Evolutionary conservation across 2,329 filamentous ascomycete species (phyloP).

Genomic region (Uncinocarpus reesii): DNA sequence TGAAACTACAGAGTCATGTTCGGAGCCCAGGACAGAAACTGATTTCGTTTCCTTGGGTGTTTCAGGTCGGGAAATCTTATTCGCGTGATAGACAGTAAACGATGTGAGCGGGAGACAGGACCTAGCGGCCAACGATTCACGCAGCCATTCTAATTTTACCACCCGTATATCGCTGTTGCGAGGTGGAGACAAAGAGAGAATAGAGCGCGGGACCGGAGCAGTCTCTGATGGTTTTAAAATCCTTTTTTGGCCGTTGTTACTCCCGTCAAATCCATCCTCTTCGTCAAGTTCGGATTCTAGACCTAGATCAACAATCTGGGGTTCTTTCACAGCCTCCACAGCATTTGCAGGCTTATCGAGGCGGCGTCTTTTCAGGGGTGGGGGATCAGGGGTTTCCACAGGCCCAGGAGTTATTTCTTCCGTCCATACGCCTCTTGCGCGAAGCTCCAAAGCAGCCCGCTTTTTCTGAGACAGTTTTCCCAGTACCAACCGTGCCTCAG

Average conservation of each 20-base stretch:
- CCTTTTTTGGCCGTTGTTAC: not conserved
- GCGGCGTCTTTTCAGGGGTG: constrained; percentile 24
- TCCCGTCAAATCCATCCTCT: constrained; percentile 15
- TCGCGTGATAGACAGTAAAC: constrained; percentile 45
- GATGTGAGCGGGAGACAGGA: constrained; percentile 37
- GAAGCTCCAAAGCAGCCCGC: constrained; percentile 67
- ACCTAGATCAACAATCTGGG: constrained; percentile 24
- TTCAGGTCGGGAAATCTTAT: constrained; percentile 13
- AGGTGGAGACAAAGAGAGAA: not conserved
- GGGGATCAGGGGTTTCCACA: constrained; percentile 13
- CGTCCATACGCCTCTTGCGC: constrained; percentile 51
- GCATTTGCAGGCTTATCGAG: constrained; percentile 10
- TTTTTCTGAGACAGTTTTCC: constrained; percentile 60
- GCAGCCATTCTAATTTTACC: constrained; percentile 46
- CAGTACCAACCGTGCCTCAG: constrained; percentile 62
- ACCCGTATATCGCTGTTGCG: constrained; percentile 31
- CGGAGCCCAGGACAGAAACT: constrained; percentile 11
- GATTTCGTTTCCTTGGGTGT: constrained; percentile 6
- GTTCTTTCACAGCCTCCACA: not conserved
- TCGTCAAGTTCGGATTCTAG: constrained; percentile 26
- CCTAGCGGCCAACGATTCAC: constrained; percentile 37
- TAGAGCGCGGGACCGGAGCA: not conserved
- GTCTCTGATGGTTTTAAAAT: constrained; percentile 13
- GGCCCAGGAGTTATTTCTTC: constrained; percentile 27
- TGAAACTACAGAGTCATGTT: not conserved